Base-by-base conservation (phyloP, 768 basidiomycete genomes). In the Lentinus tigrinus region DNA sequence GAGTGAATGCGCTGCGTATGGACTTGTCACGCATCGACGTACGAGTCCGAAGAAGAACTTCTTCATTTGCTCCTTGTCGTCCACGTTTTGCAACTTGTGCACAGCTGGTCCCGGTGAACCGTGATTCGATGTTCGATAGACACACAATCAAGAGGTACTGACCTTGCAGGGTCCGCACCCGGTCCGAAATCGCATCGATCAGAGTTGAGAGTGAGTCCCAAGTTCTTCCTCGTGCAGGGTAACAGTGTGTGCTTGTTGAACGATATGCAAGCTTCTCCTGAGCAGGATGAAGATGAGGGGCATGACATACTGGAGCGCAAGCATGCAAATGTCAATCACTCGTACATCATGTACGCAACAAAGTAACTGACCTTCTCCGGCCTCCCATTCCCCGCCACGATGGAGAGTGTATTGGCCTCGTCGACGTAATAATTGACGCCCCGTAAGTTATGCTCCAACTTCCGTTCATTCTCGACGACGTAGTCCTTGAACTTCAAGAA, bases 301-400 rank as follows among this genome's bases (percentile, higher is more conserved):
- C n/a, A 42, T 17, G n/a, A 42, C 8, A n/a, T n/a, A 42, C 40
- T 42, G 8, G 4, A 58, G 48, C 14, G 49, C 24, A 27, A 46
- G 34, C 57, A 58, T 3, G 23, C 36, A 21, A 8, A 17, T 4
- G 21, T 8, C 6, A 17, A 14, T n/a, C 5, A 4, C 9, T 24
- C 4, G 24, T 8, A 11, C 11, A 11, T 36, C 28, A 4, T 8
- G n/a, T 17, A 11, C 10, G 8, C 21, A 14, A 10, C 10, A 16
- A 5, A 11, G 0, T 7, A 39, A 63, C 67, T 39, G 24, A 75
- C 74, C 27, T 65, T 62, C 59, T 75, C 74, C 27, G 73, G 70
- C 21, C 73, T 61, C 21, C 73, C 72, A 3, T 62, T 59, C 9
- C 73, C 74, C 0, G 63, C 63, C 21, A 74, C 49, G 36, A 74